Percentiles rank a stretch among this genome's conserved stretches.
Conservation (phyloP, 2,329 filamentous ascomycete genomes). For the Colletotrichum orchidophilum region DNA sequence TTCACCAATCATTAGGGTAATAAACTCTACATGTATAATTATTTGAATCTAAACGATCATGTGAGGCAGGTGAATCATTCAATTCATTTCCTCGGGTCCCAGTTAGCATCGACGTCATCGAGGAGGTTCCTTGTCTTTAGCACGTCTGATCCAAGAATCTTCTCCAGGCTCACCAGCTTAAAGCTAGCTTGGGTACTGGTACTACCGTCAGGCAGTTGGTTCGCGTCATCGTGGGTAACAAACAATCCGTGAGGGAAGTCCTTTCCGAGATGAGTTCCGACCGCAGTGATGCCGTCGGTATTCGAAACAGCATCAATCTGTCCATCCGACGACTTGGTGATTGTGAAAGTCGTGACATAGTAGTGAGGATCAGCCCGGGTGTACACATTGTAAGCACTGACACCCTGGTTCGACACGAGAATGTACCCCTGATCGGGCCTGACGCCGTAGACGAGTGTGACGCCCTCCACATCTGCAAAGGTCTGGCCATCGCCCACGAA, state of each 20-base stretch:
- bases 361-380: slow-evolving; percentile 57
- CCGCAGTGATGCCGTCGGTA: slow-evolving; percentile 60
- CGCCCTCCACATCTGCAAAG: slow-evolving; percentile 63
- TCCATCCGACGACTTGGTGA: slow-evolving; percentile 51
- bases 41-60: no score
- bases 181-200: slow-evolving; percentile 59
- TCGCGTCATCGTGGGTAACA: slow-evolving; percentile 64
- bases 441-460: slow-evolving; percentile 58
- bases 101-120: slow-evolving; percentile 47
- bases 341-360: slow-evolving; percentile 59
- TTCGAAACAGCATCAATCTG: slow-evolving; percentile 61
- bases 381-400: slow-evolving; percentile 63
- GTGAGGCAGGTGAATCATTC: no score
- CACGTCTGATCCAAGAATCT: slow-evolving; percentile 46
- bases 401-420: slow-evolving; percentile 61
- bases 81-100: slow-evolving; percentile 47
- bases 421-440: slow-evolving; percentile 57
- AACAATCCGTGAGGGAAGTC: slow-evolving; percentile 55
- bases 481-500: slow-evolving; percentile 57
- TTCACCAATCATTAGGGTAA: not conserved
- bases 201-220: slow-evolving; percentile 55
- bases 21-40: not conserved
- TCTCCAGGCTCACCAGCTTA: slow-evolving; percentile 56
- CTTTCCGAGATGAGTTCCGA: slow-evolving; percentile 52
- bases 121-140: slow-evolving; percentile 42